Percentiles rank a stretch among this genome's conserved stretches.
These are phyloP conservation scores for Theileria annulata DNA, from an alignment of 169 alveolate genomes.

Conservation along the genomic window DNA sequence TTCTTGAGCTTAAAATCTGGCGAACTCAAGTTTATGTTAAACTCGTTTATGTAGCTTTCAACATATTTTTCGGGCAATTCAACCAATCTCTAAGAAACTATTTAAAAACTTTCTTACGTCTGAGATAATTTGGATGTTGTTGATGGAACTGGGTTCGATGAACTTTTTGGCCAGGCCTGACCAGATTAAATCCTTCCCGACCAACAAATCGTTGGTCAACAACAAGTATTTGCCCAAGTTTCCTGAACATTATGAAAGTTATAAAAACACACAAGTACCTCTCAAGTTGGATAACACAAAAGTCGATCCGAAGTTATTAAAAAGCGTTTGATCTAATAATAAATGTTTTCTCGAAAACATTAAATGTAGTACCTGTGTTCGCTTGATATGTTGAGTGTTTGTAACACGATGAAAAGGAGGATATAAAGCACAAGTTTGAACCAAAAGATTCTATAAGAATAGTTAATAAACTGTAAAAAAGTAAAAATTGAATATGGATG, in stretches of 20 bases:
- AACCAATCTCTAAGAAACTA: conserved; percentile 35
- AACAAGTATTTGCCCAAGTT: conserved; percentile 73
- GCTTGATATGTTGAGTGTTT: conserved; percentile 57
- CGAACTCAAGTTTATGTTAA: conserved; percentile 15
- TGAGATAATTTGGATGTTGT: conserved; percentile 67
- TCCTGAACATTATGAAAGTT: background rate
- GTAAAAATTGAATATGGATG: background rate
- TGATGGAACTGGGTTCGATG: conserved; percentile 70
- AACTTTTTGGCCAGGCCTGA: conserved; percentile 71
- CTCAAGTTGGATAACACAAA: conserved; percentile 18
- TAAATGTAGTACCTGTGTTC: background rate
- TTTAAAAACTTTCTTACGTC: conserved; percentile 35
- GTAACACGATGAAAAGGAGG: conserved; percentile 69
- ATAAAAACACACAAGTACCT: background rate
- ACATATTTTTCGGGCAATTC: conserved; percentile 65
- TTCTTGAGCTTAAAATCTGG: conserved; percentile 28
- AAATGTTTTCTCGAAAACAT: background rate
- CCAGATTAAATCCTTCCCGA: conserved; percentile 72
- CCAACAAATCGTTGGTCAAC: conserved; percentile 67
- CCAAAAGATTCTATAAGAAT: conserved; percentile 68
- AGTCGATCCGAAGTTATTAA: conserved; percentile 66
- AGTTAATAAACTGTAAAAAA: background rate
- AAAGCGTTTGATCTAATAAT: background rate
- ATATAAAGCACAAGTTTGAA: conserved; percentile 62
- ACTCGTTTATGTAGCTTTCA: conserved; percentile 25